Base-by-base conservation (phyloP, 2,329 filamentous ascomycete species). In the Emmonsia crescens region DNA sequence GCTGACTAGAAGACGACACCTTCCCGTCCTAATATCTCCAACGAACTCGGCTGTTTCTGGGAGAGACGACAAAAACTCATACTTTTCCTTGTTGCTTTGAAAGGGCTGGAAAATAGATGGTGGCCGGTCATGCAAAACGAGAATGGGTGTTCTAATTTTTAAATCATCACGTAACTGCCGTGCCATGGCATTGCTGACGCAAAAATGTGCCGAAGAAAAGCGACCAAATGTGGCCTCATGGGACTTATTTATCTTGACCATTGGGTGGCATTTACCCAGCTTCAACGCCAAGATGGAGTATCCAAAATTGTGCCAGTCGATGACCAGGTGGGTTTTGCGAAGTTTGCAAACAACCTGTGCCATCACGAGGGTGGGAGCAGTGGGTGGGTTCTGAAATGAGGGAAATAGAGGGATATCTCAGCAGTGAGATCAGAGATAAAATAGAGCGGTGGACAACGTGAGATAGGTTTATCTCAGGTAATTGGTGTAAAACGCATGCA, bases 241-340 rank as follows among this genome's bases (percentile, higher is more conserved):
- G 70, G 81, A 80, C 65, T 85, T 85, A 29, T 93, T 89, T 9
- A 95, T 71, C 33, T 77, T 80, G 9, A 96, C 91, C n/a, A 96
- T 82, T 0, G 87, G 88, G 70, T 95, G 89, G 5, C 71, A 74
- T 1, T 76, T 65, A 0, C 85, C 83, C 1, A 88, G 77, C 64
- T 86, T 87, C 57, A 88, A 74, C 1, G 82, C 89, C 3, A 99
- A 84, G 68, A 99, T 96, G 9, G 91, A 93, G 81, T 93, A 96
- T 67, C 93, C 94, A 75, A 96, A 97, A 76, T 99, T 99, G 79
- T 99, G 94, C 94, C 94, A 99, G 78, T 99, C 94, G 61, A 97
- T 89, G 64, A 97, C 81, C 3, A 99, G 82, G 61, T 84, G 84
- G 46, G 89, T 96, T 67, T 89, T 87, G 57, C 94, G 87, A 58